Evolutionary conservation across 2,329 filamentous ascomycete species (phyloP).

Genomic region (Cercospora zeae-maydis): DNA sequence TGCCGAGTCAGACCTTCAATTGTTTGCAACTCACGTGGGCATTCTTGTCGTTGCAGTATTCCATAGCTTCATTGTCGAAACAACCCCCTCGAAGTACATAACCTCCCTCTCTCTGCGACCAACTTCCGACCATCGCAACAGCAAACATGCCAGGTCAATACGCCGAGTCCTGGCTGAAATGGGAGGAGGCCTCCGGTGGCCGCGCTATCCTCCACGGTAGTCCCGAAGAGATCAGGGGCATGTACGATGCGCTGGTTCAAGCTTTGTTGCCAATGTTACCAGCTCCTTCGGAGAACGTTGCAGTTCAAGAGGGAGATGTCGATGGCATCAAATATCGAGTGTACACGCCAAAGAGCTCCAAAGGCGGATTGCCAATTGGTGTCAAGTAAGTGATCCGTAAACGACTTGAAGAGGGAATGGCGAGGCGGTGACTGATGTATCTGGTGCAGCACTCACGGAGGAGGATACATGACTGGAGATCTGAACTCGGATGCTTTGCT

Average conservation of each 20-base stretch:
- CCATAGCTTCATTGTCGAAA: not conserved
- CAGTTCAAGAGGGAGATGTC: constrained; percentile 24
- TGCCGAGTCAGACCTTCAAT: not conserved
- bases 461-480: constrained; percentile 30
- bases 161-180: constrained; percentile 25
- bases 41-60: not conserved
- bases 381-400: constrained; percentile 7
- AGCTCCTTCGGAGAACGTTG: constrained; percentile 22
- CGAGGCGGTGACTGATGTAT: not conserved
- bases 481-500: constrained; percentile 25
- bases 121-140: not conserved
- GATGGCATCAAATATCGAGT: constrained; percentile 25
- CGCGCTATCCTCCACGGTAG: constrained; percentile 24
- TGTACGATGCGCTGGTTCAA: constrained; percentile 20
- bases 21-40: not conserved
- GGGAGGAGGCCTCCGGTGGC: constrained; percentile 25
- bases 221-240: constrained; percentile 25
- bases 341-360: constrained; percentile 25
- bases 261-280: constrained; percentile 23
- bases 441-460: constrained; percentile 21
- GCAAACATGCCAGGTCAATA: constrained; percentile 20
- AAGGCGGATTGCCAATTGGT: constrained; percentile 20
- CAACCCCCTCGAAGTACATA: not conserved
- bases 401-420: not conserved
- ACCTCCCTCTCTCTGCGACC: not conserved